phyloP scores from a whole-genome alignment of 305 asterid genomes.

The Fraxinus velutina region DNA sequence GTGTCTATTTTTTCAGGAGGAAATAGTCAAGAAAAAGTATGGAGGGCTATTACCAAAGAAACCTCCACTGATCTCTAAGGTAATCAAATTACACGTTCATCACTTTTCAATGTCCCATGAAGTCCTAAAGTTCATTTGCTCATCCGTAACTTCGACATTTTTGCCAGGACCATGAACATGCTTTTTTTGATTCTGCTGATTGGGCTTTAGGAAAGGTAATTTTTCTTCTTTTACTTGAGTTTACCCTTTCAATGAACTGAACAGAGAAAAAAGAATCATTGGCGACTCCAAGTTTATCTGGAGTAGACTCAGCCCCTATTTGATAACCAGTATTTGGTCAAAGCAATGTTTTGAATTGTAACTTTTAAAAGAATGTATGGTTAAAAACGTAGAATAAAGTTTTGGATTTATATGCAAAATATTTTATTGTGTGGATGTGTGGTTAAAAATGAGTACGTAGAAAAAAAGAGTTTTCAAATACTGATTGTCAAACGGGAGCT shows the following conservation, averaged over 20 bases:
- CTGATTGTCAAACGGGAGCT: too few relatives aligned
- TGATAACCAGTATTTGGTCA: too few relatives aligned
- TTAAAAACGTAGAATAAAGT: too few relatives aligned
- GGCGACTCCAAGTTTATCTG: background rate
- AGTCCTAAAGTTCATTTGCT: background rate
- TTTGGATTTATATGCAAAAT: too few relatives aligned
- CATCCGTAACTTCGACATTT: background rate
- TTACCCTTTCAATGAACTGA: background rate
- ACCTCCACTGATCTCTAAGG: constrained; percentile 71
- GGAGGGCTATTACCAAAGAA: constrained; percentile 62
- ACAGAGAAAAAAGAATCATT: background rate
- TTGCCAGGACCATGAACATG: constrained; percentile 72
- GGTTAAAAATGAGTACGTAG: too few relatives aligned
- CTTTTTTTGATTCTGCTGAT: constrained; percentile 88
- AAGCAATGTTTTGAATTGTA: too few relatives aligned
- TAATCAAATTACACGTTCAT: constrained; percentile 10
- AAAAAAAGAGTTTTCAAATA: too few relatives aligned
- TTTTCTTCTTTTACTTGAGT: background rate
- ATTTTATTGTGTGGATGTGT: too few relatives aligned
- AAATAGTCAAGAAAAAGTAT: constrained; percentile 59
- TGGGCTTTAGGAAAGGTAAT: constrained; percentile 86
- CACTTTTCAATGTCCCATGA: background rate
- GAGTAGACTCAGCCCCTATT: background rate
- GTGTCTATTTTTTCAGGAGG: constrained; percentile 43
- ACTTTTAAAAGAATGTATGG: too few relatives aligned